Base-by-base conservation (phyloP, 2,329 filamentous ascomycete genomes). In the Fusarium nodosum region DNA sequence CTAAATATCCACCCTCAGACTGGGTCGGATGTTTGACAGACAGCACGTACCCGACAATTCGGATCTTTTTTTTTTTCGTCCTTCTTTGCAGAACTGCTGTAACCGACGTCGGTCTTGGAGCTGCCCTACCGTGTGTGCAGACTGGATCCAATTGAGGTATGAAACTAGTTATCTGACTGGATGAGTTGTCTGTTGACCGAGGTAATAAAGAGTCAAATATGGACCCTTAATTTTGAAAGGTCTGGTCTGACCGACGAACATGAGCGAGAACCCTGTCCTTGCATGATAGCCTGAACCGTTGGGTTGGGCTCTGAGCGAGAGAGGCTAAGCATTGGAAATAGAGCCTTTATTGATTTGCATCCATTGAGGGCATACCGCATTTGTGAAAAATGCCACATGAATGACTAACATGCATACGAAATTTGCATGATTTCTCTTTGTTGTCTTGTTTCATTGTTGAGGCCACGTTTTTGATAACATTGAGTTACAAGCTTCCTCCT, bases 231-330 rank as follows among this genome's bases (percentile, higher is more conserved):
- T 45, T 51, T 66, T 53, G 38, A 26, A 26, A 42, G 33, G n/a
- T 39, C n/a, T 38, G 41, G 34, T 54, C 57, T 60, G 58, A 61
- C 38, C 48, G 44, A 58, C 48, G 59, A 47, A 41, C 53, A 46
- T 56, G 38, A 62, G 34, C 39, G 48, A 41, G 28, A 36, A 54
- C 69, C 69, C 53, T 60, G 71, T 56, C 71, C 71, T 57, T 74
- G 71, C 61, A 61, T 55, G 42, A 50, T 64, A 73, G 62, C 72
- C 72, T 74, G 72, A 74, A 70, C 69, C 60, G 56, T 71, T 69
- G 62, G 51, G 62, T 69, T 74, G 72, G 60, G 67, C 68, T 71
- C 62, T 42, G 52, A 54, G 46, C 54, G 41, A 65, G 46, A 30
- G 28, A 26, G 24, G 31, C 31, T 45, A 28, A 50, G 31, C 28